These are phyloP conservation scores for Acarospora socialis DNA, from an alignment of 2,329 filamentous ascomycete species.

Conservation along the genomic window DNA sequence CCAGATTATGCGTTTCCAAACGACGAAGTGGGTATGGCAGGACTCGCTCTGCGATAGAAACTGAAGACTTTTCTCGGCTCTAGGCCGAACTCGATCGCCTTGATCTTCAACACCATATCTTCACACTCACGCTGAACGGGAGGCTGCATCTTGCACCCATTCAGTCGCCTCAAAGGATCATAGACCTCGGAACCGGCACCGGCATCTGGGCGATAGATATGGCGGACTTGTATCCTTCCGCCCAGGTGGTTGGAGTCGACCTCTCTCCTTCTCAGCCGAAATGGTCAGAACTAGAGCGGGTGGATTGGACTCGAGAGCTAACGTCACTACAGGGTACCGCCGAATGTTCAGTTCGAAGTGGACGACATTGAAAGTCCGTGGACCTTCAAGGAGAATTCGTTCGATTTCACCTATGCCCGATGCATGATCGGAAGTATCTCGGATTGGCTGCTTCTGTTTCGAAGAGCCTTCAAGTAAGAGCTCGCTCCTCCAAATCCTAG, in stretches of 20 bases:
- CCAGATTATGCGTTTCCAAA: constrained; percentile 11
- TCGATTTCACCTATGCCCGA: constrained; percentile 27
- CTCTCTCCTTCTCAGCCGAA: constrained; percentile 22
- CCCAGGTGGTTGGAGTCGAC: constrained; percentile 24
- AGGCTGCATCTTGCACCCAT: constrained; percentile 35
- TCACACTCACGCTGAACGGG: constrained; percentile 32
- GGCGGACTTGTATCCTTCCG: constrained; percentile 27
- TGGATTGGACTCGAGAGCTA: not conserved
- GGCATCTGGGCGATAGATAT: constrained; percentile 58
- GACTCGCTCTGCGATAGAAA: not conserved
- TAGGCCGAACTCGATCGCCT: constrained; percentile 39
- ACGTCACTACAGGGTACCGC: constrained; percentile 17
- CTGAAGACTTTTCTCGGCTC: not conserved
- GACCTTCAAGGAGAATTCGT: constrained; percentile 24
- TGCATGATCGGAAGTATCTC: constrained; percentile 27
- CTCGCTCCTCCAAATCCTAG: not conserved
- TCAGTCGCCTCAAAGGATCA: constrained; percentile 30
- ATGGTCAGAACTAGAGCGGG: constrained; percentile 7
- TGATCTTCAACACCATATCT: constrained; percentile 42
- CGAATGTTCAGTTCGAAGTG: constrained; percentile 32
- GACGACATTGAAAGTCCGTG: constrained; percentile 28
- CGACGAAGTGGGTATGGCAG: constrained; percentile 9
- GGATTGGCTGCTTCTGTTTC: constrained; percentile 28
- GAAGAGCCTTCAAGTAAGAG: constrained; percentile 20
- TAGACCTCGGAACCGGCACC: constrained; percentile 47